Evolutionary conservation across 2,329 filamentous ascomycete species (phyloP).

Genomic region (Rhynchosporium secalis): DNA sequence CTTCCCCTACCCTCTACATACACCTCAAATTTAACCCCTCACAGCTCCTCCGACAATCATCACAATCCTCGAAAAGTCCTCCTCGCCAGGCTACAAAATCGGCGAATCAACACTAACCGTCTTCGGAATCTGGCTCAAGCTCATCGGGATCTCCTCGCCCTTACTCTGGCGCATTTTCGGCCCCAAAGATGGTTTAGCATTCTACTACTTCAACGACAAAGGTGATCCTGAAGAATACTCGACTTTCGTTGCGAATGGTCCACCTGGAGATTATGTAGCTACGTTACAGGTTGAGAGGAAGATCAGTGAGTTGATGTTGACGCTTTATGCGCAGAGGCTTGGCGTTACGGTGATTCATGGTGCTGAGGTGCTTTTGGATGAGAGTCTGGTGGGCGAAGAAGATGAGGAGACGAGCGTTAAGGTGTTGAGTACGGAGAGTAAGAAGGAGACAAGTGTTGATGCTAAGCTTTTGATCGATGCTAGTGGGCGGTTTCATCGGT

Average conservation of each 20-base stretch:
- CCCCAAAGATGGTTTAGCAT: conserved; percentile 35
- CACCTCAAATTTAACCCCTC: background rate
- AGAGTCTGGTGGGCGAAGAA: background rate
- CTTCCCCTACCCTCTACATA: background rate
- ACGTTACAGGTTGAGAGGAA: conserved; percentile 35
- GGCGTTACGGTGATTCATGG: conserved; percentile 36
- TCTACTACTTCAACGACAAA: conserved; percentile 30
- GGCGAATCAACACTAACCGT: conserved; percentile 34
- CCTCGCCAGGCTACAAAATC: conserved; percentile 33
- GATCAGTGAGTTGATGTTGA: conserved; percentile 37
- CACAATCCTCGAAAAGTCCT: conserved; percentile 31
- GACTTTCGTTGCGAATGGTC: conserved; percentile 27
- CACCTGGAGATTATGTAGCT: conserved; percentile 26
- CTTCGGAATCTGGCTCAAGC: conserved; percentile 31
- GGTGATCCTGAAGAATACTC: conserved; percentile 27
- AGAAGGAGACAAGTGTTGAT: conserved; percentile 18
- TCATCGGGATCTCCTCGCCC: conserved; percentile 24
- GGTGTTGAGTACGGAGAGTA: conserved; percentile 13
- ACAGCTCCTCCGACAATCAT: conserved; percentile 8
- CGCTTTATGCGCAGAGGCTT: conserved; percentile 33
- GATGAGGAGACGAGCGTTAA: background rate
- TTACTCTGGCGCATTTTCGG: conserved; percentile 33
- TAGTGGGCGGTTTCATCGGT: conserved; percentile 30
- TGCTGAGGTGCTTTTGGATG: conserved; percentile 17
- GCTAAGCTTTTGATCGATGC: conserved; percentile 32